Percentiles rank a stretch among this genome's conserved stretches.
Conservation (phyloP, 1,284 basidiomycete species). For the Fistulinella cinereoalba region DNA sequence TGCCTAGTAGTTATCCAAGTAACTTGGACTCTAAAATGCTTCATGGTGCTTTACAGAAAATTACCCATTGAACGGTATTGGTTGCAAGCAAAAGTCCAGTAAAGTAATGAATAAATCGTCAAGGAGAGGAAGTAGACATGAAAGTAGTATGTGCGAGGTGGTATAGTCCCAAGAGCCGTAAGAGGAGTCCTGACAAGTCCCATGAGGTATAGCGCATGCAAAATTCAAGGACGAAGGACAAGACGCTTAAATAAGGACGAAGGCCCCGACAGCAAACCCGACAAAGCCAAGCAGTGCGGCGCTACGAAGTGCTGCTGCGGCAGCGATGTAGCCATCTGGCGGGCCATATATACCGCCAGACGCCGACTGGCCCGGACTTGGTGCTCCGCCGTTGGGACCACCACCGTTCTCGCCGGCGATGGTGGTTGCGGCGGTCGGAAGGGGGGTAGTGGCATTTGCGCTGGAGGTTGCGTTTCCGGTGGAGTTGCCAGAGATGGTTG, state of each 20-base stretch:
- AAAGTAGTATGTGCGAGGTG: conserved; percentile 15
- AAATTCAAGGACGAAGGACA: conserved; percentile 5
- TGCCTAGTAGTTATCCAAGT: too few relatives aligned
- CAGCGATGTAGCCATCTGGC: conserved; percentile 58
- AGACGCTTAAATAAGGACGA: conserved; percentile 43
- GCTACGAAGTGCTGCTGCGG: conserved; percentile 44
- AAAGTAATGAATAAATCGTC: conserved; percentile 23
- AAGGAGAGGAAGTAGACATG: conserved; percentile 25
- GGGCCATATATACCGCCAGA: conserved; percentile 53
- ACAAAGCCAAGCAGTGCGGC: conserved; percentile 33
- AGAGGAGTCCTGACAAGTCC: conserved; percentile 10
- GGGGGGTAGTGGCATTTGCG: conserved; percentile 32
- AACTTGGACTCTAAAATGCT: too few relatives aligned
- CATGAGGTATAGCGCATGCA: conserved; percentile 13
- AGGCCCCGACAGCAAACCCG: conserved; percentile 43
- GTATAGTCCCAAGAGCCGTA: conserved; percentile 15
- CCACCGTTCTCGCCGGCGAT: conserved; percentile 51
- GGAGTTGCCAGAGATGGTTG: conserved; percentile 17
- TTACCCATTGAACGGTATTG: conserved; percentile 13
- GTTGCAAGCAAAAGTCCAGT: conserved; percentile 20
- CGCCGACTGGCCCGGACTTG: conserved; percentile 42
- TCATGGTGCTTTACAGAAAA: conserved; percentile 26
- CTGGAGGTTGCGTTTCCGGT: conserved; percentile 33
- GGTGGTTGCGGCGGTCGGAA: conserved; percentile 56
- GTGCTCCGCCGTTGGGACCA: conserved; percentile 45